Evolutionary conservation across 495 filamentous ascomycete genomes (phyloP).

Genomic region (Acidiella bohemica): DNA sequence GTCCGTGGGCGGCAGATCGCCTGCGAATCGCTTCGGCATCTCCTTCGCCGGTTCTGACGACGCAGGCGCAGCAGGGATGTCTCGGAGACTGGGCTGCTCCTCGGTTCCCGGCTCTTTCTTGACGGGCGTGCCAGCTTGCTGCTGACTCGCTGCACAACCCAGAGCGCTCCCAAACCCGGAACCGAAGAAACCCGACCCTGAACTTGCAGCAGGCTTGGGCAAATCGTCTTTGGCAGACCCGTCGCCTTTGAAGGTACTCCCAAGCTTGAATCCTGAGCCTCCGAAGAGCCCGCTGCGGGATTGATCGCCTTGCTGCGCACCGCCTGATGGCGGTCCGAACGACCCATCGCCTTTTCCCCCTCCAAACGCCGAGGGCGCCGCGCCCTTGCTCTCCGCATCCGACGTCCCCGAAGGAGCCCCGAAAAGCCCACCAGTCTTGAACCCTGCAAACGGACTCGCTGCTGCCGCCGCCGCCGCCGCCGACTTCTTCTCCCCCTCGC

Average conservation of each 20-base stretch:
- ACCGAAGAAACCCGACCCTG: slow-evolving; percentile 30
- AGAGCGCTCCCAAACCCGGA: slow-evolving; percentile 43
- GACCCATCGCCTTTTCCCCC: no score
- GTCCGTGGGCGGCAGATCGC: slow-evolving; percentile 22
- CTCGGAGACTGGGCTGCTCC: slow-evolving; percentile 27
- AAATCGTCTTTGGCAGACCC: slow-evolving; percentile 46
- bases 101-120: slow-evolving; percentile 50
- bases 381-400: slow-evolving; percentile 24
- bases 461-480: slow-evolving; percentile 7
- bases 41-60: slow-evolving; percentile 40
- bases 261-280: slow-evolving; percentile 50
- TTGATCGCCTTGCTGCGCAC: no score
- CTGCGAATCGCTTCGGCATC: slow-evolving; percentile 3
- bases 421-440: no score
- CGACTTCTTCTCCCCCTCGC: slow-evolving; percentile 8
- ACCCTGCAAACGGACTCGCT: no score
- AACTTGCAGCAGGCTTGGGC: slow-evolving; percentile 33
- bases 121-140: slow-evolving; percentile 31
- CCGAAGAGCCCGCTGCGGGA: slow-evolving; percentile 39
- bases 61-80: slow-evolving; percentile 18
- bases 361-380: slow-evolving; percentile 27
- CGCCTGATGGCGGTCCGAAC: no score
- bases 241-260: slow-evolving; percentile 70
- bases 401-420: no score
- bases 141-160: slow-evolving; percentile 25